Base-by-base conservation (phyloP, 352 stramenopile genomes). In the Phytophthora agathidicida region DNA sequence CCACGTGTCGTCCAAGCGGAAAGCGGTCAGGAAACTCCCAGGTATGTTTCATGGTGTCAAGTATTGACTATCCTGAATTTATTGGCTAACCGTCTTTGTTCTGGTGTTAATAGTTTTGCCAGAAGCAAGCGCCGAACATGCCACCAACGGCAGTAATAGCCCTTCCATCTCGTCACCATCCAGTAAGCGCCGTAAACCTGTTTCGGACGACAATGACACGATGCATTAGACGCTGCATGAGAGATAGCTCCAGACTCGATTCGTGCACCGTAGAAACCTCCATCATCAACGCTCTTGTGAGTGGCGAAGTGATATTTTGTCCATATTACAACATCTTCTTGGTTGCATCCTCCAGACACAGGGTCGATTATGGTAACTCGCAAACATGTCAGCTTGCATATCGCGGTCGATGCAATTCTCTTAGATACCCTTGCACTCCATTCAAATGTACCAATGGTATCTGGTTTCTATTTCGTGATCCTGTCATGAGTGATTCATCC, bases 11-110 rank as follows among this genome's bases (percentile, higher is more conserved):
- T 46, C 43, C 7, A 71, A 56, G 23, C 41, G 32, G 24, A 71
- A 71, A 30, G 43, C 47, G 43, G 33, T 55, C 32, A 61, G 62
- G 14, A 65, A 60, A 28, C 32, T 71, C 17, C 49, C 62, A 64
- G 62, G 62, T 71, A 54, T 8, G 10, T 22, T 36, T 30, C 32
- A 13, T 47, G 13, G 35, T 27, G 14, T 14, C 7, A 17, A 7
- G 33, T 16, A 19, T 16, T 16, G n/a, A n/a, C n/a, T n/a, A n/a
- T 41, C 33, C 3, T 41, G 19, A 16, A 16, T 16, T 2, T 19
- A 16, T 17, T 9, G 22, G 33, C 33, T 47, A 35, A 35, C 14
- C 16, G n/a, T 60, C n/a, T 20, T 53, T 46, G 10, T 27, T 39
- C 36, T 30, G 24, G 17, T 30, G n/a, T 16, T 7, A 10, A 22